Evolutionary conservation across 768 basidiomycete genomes (phyloP).

Genomic region (Termitomyces sp.): DNA sequence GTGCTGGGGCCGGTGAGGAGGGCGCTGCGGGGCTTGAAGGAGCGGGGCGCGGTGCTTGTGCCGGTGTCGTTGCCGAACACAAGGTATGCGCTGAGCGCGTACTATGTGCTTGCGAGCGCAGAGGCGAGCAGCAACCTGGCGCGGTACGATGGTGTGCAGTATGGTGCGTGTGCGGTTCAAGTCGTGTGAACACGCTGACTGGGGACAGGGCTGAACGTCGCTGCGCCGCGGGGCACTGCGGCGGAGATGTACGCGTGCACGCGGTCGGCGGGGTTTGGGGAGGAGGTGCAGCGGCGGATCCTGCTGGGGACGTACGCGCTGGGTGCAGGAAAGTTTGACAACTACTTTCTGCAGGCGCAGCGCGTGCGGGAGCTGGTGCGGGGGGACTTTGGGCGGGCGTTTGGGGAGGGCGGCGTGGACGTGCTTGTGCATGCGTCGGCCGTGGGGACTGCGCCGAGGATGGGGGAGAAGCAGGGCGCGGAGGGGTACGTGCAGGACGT

Average conservation of each 20-base stretch:
- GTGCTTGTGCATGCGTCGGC: constrained; percentile 84
- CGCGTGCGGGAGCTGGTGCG: constrained; percentile 68
- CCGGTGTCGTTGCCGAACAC: constrained; percentile 70
- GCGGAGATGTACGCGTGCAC: constrained; percentile 58
- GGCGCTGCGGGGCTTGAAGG: constrained; percentile 32
- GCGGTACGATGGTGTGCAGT: constrained; percentile 84
- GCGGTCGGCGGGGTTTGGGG: constrained; percentile 70
- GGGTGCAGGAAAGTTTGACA: constrained; percentile 93
- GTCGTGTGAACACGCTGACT: background rate
- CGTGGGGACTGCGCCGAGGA: constrained; percentile 74
- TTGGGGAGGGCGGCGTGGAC: constrained; percentile 64
- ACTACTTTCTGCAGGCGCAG: constrained; percentile 93
- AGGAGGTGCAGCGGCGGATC: constrained; percentile 82
- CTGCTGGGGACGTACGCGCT: constrained; percentile 89
- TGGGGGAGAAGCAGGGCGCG: constrained; percentile 29
- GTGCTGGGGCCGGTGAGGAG: constrained; percentile 41
- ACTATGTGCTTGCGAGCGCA: constrained; percentile 93
- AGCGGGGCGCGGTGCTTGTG: constrained; percentile 59
- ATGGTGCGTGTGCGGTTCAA: constrained; percentile 41
- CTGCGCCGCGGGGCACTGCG: too few species aligned
- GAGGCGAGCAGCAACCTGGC: constrained; percentile 93
- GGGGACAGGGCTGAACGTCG: constrained; percentile 46
- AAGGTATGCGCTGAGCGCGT: constrained; percentile 78
- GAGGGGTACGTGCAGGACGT: constrained; percentile 85
- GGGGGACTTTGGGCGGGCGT: constrained; percentile 68